A percentile compares a stretch with the other conserved stretches of the same genome.
phyloP scores from a whole-genome alignment of 2,329 filamentous ascomycete species.

The Aspergillus aculeatinus region DNA sequence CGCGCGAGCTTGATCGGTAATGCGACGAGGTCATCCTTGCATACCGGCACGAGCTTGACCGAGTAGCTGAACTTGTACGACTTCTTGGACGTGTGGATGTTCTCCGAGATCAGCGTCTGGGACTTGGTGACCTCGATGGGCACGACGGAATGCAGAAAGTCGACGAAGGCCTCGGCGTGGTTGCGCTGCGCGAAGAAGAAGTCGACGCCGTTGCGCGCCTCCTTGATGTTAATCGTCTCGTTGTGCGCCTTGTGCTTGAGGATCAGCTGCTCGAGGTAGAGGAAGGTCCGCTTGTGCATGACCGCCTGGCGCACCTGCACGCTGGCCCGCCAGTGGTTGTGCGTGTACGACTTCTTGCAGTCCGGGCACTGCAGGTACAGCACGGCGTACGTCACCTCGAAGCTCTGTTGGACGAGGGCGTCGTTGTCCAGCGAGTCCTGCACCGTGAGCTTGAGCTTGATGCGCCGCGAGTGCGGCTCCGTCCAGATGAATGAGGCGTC shows the following conservation, averaged over 20 bases:
- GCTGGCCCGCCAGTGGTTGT: constrained; percentile 89
- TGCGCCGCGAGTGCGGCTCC: constrained; percentile 14
- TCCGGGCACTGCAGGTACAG: constrained; percentile 48
- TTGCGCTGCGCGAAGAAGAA: constrained; percentile 92
- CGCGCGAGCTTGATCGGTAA: constrained; percentile 87
- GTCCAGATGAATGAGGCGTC: constrained; percentile 16
- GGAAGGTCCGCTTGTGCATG: constrained; percentile 83
- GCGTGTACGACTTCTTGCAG: constrained; percentile 92
- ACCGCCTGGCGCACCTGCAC: constrained; percentile 98
- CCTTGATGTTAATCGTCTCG: constrained; percentile 97
- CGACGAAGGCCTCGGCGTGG: constrained; percentile 78
- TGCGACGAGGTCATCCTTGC: constrained; percentile 93
- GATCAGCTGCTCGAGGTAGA: constrained; percentile 89
- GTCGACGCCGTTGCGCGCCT: constrained; percentile 91
- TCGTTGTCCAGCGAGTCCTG: constrained; percentile 12
- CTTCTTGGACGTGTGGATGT: constrained; percentile 85
- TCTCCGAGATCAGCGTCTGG: constrained; percentile 91
- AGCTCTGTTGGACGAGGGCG: constrained; percentile 14
- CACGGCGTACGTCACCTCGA: constrained; percentile 14
- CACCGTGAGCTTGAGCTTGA: constrained; percentile 15
- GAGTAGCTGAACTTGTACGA: constrained; percentile 96
- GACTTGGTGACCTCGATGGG: constrained; percentile 78
- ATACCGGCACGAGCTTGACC: constrained; percentile 85
- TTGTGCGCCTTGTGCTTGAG: constrained; percentile 88
- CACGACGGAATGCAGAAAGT: constrained; percentile 80